A percentile compares a stretch with the other conserved stretches of the same genome.
These are phyloP conservation scores for Fusarium coffeatum DNA, from an alignment of 2,329 filamentous ascomycete genomes.

Conservation along the genomic window DNA sequence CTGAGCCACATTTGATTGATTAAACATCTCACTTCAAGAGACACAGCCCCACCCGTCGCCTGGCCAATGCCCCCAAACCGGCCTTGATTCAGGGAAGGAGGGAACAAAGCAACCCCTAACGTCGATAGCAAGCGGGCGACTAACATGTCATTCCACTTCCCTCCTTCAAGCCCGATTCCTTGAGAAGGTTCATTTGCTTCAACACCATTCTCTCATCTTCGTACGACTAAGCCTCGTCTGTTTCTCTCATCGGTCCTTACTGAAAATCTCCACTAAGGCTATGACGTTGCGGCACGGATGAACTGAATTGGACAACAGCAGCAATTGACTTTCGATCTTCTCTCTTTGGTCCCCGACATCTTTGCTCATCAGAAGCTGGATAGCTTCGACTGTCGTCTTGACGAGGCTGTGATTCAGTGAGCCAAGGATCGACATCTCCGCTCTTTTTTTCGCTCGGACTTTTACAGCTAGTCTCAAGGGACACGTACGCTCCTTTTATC, in stretches of 20 bases:
- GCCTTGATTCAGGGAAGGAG: slow-evolving; percentile 38
- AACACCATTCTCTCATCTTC: slow-evolving; percentile 13
- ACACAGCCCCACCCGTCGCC: slow-evolving; percentile 47
- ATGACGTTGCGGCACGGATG: slow-evolving; percentile 46
- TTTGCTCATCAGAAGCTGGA: background rate
- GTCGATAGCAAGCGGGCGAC: slow-evolving; percentile 29
- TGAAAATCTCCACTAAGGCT: slow-evolving; percentile 28
- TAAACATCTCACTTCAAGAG: background rate
- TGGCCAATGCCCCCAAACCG: slow-evolving; percentile 46
- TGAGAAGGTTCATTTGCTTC: slow-evolving; percentile 23
- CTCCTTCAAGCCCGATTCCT: slow-evolving; percentile 40
- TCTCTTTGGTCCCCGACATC: slow-evolving; percentile 8
- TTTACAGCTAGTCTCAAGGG: slow-evolving; percentile 27
- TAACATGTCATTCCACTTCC: slow-evolving; percentile 47
- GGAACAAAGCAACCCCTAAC: slow-evolving; percentile 39
- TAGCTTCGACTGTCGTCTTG: background rate
- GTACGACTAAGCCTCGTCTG: slow-evolving; percentile 30
- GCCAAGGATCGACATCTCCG: slow-evolving; percentile 22
- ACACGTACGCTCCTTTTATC: slow-evolving; percentile 42
- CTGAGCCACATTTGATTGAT: slow-evolving; percentile 14
- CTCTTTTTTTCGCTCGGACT: slow-evolving; percentile 30
- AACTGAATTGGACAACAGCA: slow-evolving; percentile 29
- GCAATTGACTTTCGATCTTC: slow-evolving; percentile 25
- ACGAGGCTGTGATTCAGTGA: background rate
- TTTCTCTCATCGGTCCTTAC: slow-evolving; percentile 32